phyloP scores from a whole-genome alignment of 129 eudicot species.

The Solidago caesia region DNA sequence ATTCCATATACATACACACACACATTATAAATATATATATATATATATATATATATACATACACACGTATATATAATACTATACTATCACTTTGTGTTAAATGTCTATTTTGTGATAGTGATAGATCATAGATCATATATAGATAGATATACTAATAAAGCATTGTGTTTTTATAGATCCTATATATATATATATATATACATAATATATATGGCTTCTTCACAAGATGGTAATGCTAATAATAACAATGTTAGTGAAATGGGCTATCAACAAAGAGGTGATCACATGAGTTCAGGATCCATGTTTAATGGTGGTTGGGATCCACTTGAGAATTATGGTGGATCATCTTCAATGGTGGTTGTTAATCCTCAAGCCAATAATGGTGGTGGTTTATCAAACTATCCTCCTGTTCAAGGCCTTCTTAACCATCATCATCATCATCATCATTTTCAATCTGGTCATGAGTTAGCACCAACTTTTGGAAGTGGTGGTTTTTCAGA shows the following conservation, averaged over 20 bases:
- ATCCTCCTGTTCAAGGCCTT: slow-evolving; percentile 5
- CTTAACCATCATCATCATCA: slow-evolving; percentile 36
- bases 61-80: too few relatives aligned
- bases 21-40: too few relatives aligned
- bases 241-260: slow-evolving; percentile 47
- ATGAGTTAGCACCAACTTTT: slow-evolving; percentile 55
- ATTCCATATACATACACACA: background rate
- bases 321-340: slow-evolving; percentile 54
- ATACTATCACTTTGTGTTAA: too few relatives aligned
- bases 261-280: slow-evolving; percentile 52
- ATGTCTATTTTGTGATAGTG: too few relatives aligned
- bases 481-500: slow-evolving; percentile 69
- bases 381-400: too few relatives aligned
- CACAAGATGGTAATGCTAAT: slow-evolving; percentile 37
- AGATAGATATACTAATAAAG: too few relatives aligned
- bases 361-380: too few relatives aligned
- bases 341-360: too few relatives aligned
- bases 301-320: slow-evolving; percentile 72
- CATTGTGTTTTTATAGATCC: slow-evolving; percentile 28
- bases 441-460: slow-evolving; percentile 41
- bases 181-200: background rate
- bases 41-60: too few relatives aligned
- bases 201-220: slow-evolving; percentile 48
- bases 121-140: too few relatives aligned
- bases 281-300: slow-evolving; percentile 48